Conservation (phyloP, 169 alveolate species). For the Cryptosporidium bovis region DNA sequence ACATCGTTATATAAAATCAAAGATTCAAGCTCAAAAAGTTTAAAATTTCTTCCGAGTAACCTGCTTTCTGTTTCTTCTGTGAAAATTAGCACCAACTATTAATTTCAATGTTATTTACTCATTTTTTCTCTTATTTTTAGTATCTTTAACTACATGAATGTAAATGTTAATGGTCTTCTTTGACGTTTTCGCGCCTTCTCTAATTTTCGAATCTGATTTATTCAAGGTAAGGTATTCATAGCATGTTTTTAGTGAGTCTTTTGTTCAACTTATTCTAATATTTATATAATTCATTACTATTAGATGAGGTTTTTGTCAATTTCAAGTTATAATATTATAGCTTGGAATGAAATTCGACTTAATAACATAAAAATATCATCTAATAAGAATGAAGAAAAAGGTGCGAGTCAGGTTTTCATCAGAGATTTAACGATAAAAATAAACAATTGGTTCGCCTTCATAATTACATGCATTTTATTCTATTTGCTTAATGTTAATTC, state of each 20-base stretch:
- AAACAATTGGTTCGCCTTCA: constrained; percentile 13
- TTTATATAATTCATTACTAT: background rate
- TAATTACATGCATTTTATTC: background rate
- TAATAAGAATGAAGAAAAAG: background rate
- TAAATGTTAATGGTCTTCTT: background rate
- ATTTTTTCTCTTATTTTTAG: background rate
- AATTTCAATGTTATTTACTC: background rate
- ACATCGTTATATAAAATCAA: constrained; percentile 20
- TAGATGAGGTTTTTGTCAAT: constrained; percentile 2
- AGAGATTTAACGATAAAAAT: background rate
- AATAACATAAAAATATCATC: background rate
- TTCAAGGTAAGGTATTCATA: background rate
- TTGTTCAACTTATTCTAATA: too few species aligned
- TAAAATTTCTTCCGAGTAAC: constrained; percentile 47
- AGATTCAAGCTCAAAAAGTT: constrained; percentile 20
- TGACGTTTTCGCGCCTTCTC: constrained; percentile 18
- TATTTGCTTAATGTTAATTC: background rate
- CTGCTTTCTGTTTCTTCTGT: constrained; percentile 34
- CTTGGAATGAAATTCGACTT: constrained; percentile 11
- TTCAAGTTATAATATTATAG: constrained; percentile 15
- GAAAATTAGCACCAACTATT: background rate
- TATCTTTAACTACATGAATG: background rate
- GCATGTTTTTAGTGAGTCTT: too few species aligned
- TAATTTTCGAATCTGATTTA: too few species aligned
- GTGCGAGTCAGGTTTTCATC: background rate